Evolutionary conservation across 2,329 filamentous ascomycete genomes (phyloP), one percentile per base, ranked within the genome.

Genomic region (Beauveria sp.): DNA sequence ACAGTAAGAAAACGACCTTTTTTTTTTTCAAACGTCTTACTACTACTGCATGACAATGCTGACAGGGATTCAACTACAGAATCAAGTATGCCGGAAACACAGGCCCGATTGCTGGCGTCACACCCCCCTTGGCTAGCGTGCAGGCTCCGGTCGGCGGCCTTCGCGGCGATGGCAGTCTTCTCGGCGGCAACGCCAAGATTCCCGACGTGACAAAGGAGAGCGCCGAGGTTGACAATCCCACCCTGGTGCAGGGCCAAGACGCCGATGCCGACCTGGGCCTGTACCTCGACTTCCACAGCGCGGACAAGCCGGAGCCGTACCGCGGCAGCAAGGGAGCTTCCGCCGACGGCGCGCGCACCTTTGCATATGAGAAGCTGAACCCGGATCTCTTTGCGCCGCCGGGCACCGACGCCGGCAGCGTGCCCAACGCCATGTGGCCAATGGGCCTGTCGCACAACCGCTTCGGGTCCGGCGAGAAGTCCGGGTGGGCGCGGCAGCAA

Each of bases 401-500:
- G 0, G 77, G 74, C 0, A 83, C 82, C 1, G 83, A 86, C 65
- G 67, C 74, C 63, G 78, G 83, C 63, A 65, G 77, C 66, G 71
- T 80, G 1, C 70, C 75, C 4, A 76, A 81, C 51, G 75, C 77
- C 2, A 75, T 79, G 70, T 86, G 83, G 83, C 80, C 82, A 0
- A 72, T 86, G 65, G 81, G 80, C 60, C 70, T 85, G 18, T 78
- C 75, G 38, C 77, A 79, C 56, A 81, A 80, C 63, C 73, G 79
- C 26, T 69, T 76, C n/a, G 80, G 80, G 8, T 70, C 71, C 28
- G 70, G 77, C 18, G 65, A 70, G 43, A 64, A 72, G 48, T 72
- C 81, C 0, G 83, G 83, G 18, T 86, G 78, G 82, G 77, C 81
- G 45, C 73, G 81, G 2, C 77, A 84, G 68, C 80, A 84, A 68